Conservation (phyloP, 202 grass and related monocot genomes). For the Musa balbisiana region DNA sequence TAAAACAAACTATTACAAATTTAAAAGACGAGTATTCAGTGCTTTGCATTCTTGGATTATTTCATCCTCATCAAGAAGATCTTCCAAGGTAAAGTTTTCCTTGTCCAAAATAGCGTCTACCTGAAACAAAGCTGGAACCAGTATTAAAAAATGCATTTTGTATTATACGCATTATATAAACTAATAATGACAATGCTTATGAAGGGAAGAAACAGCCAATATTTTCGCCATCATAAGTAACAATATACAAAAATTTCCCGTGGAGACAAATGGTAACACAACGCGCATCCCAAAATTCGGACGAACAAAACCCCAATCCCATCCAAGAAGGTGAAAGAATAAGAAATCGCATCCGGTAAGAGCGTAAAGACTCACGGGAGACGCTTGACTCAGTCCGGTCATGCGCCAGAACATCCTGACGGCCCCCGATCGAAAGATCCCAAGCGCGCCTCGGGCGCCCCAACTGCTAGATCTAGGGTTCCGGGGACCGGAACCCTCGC, state of each 20-base stretch:
- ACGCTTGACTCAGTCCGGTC: constrained; percentile 58
- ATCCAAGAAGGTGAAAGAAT: background rate
- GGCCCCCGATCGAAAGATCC: background rate
- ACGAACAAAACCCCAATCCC: background rate
- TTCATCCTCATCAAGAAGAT: constrained; percentile 96
- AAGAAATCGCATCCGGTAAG: constrained; percentile 1
- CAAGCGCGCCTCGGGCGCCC: background rate
- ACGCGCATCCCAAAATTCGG: background rate
- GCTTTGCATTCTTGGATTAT: constrained; percentile 99
- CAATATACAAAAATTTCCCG: too few species aligned
- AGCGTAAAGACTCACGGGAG: constrained; percentile 54
- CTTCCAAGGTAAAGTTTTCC: constrained; percentile 85
- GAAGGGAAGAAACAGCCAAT: background rate
- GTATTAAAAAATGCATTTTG: constrained; percentile 3
- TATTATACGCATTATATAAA: background rate
- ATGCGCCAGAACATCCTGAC: constrained; percentile 98
- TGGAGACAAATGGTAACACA: background rate
- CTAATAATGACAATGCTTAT: background rate
- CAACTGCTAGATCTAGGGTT: constrained; percentile 28
- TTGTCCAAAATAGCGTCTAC: constrained; percentile 96
- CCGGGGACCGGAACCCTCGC: background rate
- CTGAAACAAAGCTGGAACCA: constrained; percentile 42
- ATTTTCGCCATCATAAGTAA: too few species aligned
- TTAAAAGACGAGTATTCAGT: constrained; percentile 79
- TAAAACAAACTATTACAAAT: constrained; percentile 59